phyloP scores from a whole-genome alignment of 805 yeast genomes.

The Wickerhamomyces xylosicus region DNA sequence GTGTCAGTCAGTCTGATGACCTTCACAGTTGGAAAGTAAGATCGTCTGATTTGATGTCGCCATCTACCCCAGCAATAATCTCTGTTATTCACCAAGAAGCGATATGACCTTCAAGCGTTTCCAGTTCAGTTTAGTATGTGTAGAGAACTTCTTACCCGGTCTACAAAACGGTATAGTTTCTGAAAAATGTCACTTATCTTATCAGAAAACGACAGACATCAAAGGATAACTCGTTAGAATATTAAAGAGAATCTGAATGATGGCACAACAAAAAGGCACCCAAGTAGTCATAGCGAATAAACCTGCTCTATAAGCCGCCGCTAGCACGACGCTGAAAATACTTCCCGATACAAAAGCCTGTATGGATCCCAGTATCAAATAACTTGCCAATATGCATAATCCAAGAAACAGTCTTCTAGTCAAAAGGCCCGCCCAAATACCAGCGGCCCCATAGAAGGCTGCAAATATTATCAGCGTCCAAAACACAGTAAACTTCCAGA shows the following conservation, averaged over 20 bases:
- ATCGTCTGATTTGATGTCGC: no score
- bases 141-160: no score
- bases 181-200: no score
- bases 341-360: slow-evolving; percentile 71
- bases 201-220: slow-evolving; percentile 23
- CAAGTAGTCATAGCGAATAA: slow-evolving; percentile 86
- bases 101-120: no score
- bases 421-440: slow-evolving; percentile 45
- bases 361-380: slow-evolving; percentile 41
- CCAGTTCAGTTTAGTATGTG: no score
- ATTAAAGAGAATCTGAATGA: slow-evolving; percentile 57
- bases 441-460: slow-evolving; percentile 55
- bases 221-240: slow-evolving; percentile 58
- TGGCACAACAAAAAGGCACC: slow-evolving; percentile 83
- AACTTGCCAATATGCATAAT: slow-evolving; percentile 33
- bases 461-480: slow-evolving; percentile 72
- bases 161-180: no score
- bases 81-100: no score
- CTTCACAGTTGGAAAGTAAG: no score
- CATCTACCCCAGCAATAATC: no score
- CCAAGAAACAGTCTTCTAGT: slow-evolving; percentile 32
- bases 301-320: slow-evolving; percentile 72
- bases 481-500: slow-evolving; percentile 72
- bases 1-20: no score
- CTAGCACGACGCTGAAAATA: slow-evolving; percentile 55